Percentiles rank a stretch among this genome's conserved stretches.
These are phyloP conservation scores for Malassezia vespertilionis DNA, from an alignment of 1,284 basidiomycete species.

Conservation along the genomic window DNA sequence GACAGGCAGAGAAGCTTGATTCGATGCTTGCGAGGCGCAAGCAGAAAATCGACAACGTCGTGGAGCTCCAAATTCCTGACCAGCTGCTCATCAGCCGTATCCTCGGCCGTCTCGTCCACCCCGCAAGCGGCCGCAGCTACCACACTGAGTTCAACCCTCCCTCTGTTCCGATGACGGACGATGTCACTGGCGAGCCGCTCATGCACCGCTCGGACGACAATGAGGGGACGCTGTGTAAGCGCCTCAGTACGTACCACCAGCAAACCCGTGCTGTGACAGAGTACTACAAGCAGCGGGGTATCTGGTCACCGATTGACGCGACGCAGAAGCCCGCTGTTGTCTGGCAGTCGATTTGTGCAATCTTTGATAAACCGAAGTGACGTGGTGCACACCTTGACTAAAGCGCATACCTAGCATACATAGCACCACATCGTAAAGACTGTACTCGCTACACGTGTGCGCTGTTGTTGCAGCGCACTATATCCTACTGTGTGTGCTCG, in stretches of 20 bases:
- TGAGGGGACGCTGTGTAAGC: conserved; percentile 75
- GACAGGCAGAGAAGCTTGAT: conserved; percentile 95
- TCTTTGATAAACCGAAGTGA: conserved; percentile 36
- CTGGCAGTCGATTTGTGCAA: conserved; percentile 64
- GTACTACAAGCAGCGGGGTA: conserved; percentile 80
- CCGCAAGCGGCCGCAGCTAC: conserved; percentile 76
- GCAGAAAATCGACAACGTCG: conserved; percentile 73
- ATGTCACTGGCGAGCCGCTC: conserved; percentile 89
- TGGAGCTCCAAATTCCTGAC: conserved; percentile 87
- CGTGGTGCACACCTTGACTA: conserved; percentile 9
- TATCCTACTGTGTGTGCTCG: background rate
- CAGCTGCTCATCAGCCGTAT: conserved; percentile 91
- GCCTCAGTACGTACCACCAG: conserved; percentile 71
- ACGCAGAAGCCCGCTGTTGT: conserved; percentile 82
- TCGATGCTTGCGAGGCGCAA: conserved; percentile 69
- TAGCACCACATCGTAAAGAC: too few relatives aligned
- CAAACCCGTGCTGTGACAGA: conserved; percentile 94
- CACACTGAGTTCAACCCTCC: conserved; percentile 94
- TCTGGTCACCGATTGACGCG: conserved; percentile 64
- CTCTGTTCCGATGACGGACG: conserved; percentile 86
- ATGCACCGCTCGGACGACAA: conserved; percentile 51
- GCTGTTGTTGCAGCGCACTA: too few relatives aligned
- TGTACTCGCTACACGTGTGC: too few relatives aligned
- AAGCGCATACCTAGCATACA: too few relatives aligned
- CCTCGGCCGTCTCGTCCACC: conserved; percentile 87